Base-by-base conservation (phyloP, 1,284 basidiomycete species). In the Ceraceosorus guamensis region DNA sequence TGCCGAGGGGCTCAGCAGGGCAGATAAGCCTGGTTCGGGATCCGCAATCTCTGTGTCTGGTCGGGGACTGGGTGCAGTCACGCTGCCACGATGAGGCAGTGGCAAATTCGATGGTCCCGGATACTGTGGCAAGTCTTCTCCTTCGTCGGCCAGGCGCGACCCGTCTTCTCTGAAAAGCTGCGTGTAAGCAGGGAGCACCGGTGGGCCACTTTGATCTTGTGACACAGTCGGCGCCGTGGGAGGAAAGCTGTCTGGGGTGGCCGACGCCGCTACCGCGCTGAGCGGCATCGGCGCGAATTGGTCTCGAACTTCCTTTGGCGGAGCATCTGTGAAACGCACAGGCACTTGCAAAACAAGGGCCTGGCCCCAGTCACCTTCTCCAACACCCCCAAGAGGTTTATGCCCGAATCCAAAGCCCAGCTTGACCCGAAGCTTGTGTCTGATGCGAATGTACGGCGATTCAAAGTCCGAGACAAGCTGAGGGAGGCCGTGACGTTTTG, bases 371-470 rank as follows among this genome's bases (percentile, higher is more conserved):
- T 51, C 48, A 41, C n/a, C n/a, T 8, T 41, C 37, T 24, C 57
- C 57, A 6, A 67, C 68, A 14, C 62, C 55, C 3, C 59, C 65
- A 0, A 66, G 57, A 2, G 60, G 57, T 39, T 64, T 60, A 1
- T 57, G 31, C 18, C 65, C 66, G 49, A 73, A 66, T 0, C 70
- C 71, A 32, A 76, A 75, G 30, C 69, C 67, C 2, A 76, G 61
- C 57, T 76, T 76, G 50, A 76, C 73, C 50, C 73, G 71, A 57
- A 76, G 66, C 63, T 75, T 74, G 67, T 76, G 73, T 31, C 72
- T 63, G 41, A 75, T 53, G 18, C 72, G 66, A 14, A 70, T 65
- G 49, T 68, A 71, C 0, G 73, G 72, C 46, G 67, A 70, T 37
- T 76, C 73, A 58, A 69, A 76, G 60, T 76, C 73, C 4, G 73